phyloP scores from a whole-genome alignment of 2,329 filamentous ascomycete genomes.

The Onygenales sp. region DNA sequence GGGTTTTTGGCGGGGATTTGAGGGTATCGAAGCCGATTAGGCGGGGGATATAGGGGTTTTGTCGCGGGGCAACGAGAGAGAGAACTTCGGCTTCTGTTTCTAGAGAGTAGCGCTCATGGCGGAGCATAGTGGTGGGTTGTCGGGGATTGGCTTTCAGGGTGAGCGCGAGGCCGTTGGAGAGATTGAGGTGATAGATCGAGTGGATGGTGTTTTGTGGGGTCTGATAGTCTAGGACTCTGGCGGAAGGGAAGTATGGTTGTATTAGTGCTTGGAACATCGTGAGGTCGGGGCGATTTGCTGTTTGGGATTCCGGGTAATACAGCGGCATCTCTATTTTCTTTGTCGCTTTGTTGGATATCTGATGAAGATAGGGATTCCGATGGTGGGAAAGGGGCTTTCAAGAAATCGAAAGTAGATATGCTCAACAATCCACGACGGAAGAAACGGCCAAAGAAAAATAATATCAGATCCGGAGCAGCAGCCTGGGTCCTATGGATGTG shows the following conservation, averaged over 20 bases:
- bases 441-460: neutral
- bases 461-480: too few species aligned
- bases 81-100: slow-evolving; percentile 32
- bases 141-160: slow-evolving; percentile 29
- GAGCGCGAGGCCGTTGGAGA: slow-evolving; percentile 30
- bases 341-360: neutral
- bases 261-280: slow-evolving; percentile 3
- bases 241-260: slow-evolving; percentile 21
- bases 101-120: slow-evolving; percentile 29
- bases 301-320: neutral
- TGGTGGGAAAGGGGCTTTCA: neutral
- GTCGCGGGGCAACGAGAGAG: slow-evolving; percentile 24
- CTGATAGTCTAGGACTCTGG: slow-evolving; percentile 19
- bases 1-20: slow-evolving; percentile 17
- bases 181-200: slow-evolving; percentile 23
- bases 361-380: neutral
- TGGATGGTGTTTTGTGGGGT: slow-evolving; percentile 25
- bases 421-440: neutral
- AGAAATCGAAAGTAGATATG: neutral
- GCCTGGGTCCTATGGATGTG: too few species aligned
- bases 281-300: neutral
- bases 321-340: neutral
- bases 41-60: slow-evolving; percentile 26
- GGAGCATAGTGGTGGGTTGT: slow-evolving; percentile 27
- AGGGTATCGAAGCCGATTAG: slow-evolving; percentile 28